Conservation (phyloP, 2,329 filamentous ascomycete genomes). For the Gremmenia infestans region DNA sequence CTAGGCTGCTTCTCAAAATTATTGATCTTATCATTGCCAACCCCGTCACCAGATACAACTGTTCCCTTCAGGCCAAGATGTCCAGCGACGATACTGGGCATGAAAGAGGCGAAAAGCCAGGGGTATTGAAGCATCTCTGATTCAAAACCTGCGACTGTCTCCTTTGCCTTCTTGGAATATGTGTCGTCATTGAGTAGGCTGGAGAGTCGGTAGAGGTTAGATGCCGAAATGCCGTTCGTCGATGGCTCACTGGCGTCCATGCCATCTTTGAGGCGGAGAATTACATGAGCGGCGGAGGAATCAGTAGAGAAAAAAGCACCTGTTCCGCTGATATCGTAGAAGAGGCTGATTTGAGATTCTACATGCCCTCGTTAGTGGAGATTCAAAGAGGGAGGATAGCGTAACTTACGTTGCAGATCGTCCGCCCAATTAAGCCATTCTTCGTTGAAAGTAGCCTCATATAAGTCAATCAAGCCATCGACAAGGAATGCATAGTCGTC, state of each 20-base stretch:
- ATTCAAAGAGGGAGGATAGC: neutral
- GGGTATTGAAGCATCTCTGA: conserved; percentile 90
- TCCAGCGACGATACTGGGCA: conserved; percentile 69
- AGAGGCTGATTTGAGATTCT: conserved; percentile 70
- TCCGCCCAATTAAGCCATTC: conserved; percentile 76
- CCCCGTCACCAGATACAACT: conserved; percentile 38
- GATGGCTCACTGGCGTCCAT: conserved; percentile 92
- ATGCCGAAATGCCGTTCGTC: conserved; percentile 80
- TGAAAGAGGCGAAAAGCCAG: conserved; percentile 80
- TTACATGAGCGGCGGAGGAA: conserved; percentile 57
- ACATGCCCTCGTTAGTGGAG: conserved; percentile 16
- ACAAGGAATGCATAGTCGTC: conserved; percentile 94
- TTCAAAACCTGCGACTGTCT: conserved; percentile 81
- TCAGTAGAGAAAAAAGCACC: conserved; percentile 70
- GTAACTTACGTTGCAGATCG: conserved; percentile 61
- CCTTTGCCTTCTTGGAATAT: conserved; percentile 61
- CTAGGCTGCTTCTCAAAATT: conserved; percentile 29
- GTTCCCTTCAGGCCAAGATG: conserved; percentile 59
- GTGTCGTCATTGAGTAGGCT: conserved; percentile 60
- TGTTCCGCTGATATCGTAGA: conserved; percentile 58
- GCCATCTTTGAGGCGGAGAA: conserved; percentile 87
- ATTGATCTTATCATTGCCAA: conserved; percentile 27
- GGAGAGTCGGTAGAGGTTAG: conserved; percentile 79
- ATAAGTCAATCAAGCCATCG: conserved; percentile 76
- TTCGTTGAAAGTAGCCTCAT: conserved; percentile 75